phyloP scores from a whole-genome alignment of 139 green algal species.

The Nannochloris sp. region DNA sequence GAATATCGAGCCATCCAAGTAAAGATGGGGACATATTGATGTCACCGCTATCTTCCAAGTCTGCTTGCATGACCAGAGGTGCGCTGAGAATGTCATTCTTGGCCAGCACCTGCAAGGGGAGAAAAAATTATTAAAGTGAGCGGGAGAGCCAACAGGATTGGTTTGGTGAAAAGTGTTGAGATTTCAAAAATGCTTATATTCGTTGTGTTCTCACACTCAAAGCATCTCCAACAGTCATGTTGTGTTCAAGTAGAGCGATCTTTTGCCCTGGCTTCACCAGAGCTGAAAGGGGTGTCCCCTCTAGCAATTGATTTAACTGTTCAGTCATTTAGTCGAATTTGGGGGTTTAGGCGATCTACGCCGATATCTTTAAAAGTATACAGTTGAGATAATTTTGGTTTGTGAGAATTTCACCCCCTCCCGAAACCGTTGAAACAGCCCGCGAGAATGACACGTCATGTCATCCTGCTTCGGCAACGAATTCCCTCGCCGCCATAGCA shows the following conservation, averaged over 20 bases:
- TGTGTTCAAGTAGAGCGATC: conserved; percentile 44
- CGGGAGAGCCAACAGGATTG: no score
- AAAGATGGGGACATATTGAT: conserved; percentile 29
- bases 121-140: background rate
- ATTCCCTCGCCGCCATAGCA: no score
- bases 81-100: conserved; percentile 56
- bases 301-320: background rate
- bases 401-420: no score
- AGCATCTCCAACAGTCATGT: conserved; percentile 38
- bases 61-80: conserved; percentile 35
- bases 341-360: no score
- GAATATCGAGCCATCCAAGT: conserved; percentile 56
- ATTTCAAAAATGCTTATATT: no score
- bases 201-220: conserved; percentile 35
- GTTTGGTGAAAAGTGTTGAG: no score
- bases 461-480: no score
- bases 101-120: conserved; percentile 34
- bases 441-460: no score
- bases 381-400: no score
- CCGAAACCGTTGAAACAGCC: no score
- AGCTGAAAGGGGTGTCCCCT: background rate
- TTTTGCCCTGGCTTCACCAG: conserved; percentile 20
- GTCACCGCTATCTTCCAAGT: conserved; percentile 44
- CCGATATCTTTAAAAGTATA: no score
- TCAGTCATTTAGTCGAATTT: no score